These are phyloP conservation scores for Candida stauntonica DNA, from an alignment of 805 yeast species.

Conservation along the genomic window DNA sequence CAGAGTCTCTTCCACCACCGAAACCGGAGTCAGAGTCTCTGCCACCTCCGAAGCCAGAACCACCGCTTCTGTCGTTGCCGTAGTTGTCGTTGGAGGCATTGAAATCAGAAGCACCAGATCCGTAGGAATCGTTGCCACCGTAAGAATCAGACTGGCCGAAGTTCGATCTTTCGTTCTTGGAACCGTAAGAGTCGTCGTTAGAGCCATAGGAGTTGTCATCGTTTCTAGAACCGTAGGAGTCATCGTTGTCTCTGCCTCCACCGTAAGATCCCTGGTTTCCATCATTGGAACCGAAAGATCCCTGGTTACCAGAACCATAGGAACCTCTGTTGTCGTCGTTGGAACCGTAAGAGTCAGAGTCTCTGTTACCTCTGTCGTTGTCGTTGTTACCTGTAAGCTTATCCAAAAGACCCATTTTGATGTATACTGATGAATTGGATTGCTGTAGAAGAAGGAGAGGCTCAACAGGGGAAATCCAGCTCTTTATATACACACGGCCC, in stretches of 20 bases:
- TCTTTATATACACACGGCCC: too few relatives aligned
- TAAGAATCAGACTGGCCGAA: constrained; percentile 2
- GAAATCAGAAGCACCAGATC: constrained; percentile 1
- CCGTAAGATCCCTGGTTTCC: too few relatives aligned
- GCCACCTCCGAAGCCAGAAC: constrained; percentile 1
- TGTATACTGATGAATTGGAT: too few relatives aligned
- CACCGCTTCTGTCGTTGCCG: constrained; percentile 3
- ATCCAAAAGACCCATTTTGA: too few relatives aligned
- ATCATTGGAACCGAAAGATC: not conserved
- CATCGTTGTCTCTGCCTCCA: too few relatives aligned
- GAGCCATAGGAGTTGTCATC: constrained; percentile 4
- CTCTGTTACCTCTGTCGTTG: constrained; percentile 1
- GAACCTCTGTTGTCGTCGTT: constrained; percentile 2
- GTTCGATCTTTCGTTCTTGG: not conserved
- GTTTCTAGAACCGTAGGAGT: constrained; percentile 2
- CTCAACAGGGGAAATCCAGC: not conserved
- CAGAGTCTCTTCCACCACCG: constrained; percentile 1
- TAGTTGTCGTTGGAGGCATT: not conserved
- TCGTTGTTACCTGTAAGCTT: not conserved
- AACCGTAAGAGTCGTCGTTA: constrained; percentile 6
- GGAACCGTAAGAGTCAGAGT: constrained; percentile 3
- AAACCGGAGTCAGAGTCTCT: constrained; percentile 3
- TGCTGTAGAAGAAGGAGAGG: too few relatives aligned
- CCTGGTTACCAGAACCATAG: constrained; percentile 2
- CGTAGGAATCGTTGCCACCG: constrained; percentile 2